Conservation (phyloP, 1,284 basidiomycete species). For the Inonotus hispidus region DNA sequence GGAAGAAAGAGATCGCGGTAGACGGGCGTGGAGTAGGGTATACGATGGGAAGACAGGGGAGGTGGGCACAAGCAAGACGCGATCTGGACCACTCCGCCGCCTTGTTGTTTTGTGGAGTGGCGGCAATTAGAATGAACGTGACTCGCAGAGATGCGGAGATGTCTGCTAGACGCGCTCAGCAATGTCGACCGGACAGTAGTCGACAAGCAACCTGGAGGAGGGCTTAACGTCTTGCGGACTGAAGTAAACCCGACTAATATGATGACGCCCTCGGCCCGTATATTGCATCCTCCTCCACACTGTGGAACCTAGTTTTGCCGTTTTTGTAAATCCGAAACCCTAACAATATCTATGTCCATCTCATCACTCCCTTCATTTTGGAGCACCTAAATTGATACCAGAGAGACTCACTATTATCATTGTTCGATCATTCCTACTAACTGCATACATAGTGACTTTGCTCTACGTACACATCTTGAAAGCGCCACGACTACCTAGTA, state of each 20-base stretch:
- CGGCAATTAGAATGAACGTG: slow-evolving; percentile 1
- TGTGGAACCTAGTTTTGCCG: neutral
- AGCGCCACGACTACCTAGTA: no score
- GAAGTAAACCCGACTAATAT: neutral
- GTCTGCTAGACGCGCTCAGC: neutral
- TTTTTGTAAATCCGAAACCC: neutral
- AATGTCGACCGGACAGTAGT: neutral
- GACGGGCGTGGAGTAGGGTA: neutral
- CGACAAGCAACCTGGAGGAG: neutral
- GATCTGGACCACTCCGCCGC: neutral
- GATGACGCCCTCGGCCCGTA: neutral
- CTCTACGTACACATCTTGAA: neutral
- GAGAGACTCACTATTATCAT: neutral
- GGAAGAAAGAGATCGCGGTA: neutral
- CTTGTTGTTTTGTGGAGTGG: neutral
- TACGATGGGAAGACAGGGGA: neutral
- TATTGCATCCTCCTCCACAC: neutral
- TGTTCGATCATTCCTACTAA: neutral
- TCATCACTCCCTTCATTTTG: neutral
- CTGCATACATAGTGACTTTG: neutral
- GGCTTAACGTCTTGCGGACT: neutral
- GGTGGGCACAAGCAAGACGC: neutral
- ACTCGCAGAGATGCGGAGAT: neutral
- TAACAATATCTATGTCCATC: neutral
- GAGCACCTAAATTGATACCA: neutral